Evolutionary conservation across 768 basidiomycete species (phyloP).

Genomic region (Boletus rubropictus): DNA sequence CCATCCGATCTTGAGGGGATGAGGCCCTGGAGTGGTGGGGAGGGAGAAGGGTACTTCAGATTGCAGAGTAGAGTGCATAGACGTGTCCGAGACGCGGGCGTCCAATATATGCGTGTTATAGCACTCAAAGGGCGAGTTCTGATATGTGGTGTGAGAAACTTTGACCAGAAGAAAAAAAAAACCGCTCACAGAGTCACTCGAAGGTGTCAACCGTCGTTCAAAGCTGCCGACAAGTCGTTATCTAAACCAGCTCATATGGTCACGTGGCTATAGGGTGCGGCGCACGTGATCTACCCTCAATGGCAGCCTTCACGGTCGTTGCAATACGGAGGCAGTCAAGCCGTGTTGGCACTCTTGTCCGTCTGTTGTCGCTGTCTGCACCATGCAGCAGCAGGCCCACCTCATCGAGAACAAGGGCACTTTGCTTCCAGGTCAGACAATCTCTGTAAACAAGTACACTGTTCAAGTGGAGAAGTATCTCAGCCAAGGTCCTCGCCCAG

Average conservation of each 20-base stretch:
- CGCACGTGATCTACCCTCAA: slow-evolving; percentile 14
- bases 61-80: slow-evolving; percentile 8
- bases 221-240: neutral
- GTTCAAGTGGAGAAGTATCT: slow-evolving; percentile 94
- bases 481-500: slow-evolving; percentile 68
- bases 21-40: slow-evolving; percentile 45
- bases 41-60: slow-evolving; percentile 47
- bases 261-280: slow-evolving; percentile 4
- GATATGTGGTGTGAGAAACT: neutral
- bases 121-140: neutral
- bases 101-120: slow-evolving; percentile 1
- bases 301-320: neutral
- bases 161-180: neutral
- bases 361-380: slow-evolving; percentile 4
- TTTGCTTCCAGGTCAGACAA: slow-evolving; percentile 75
- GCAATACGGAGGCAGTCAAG: neutral
- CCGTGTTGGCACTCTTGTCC: neutral
- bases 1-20: slow-evolving; percentile 39
- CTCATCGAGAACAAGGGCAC: slow-evolving; percentile 53
- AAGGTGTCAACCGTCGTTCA: neutral
- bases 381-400: slow-evolving; percentile 42
- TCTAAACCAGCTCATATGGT: neutral
- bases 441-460: slow-evolving; percentile 82
- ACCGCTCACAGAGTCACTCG: neutral
- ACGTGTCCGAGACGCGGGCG: slow-evolving; percentile 3